Base-by-base conservation (phyloP, 73 alveolate genomes). In the Paramecium biaurelia region DNA sequence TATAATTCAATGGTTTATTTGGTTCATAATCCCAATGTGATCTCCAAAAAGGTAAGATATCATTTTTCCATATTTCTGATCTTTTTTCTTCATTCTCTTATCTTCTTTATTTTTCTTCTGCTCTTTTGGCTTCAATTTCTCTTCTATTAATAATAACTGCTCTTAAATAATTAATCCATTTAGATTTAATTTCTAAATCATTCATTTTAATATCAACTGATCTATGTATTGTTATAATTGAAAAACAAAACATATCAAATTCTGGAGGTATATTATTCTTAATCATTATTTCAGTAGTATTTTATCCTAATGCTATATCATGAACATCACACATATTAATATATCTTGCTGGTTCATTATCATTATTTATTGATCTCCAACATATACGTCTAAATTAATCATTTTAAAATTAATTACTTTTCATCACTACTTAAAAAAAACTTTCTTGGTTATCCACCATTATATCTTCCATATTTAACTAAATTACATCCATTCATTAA, bases 81-180 rank as follows among this genome's bases (percentile, higher is more conserved):
- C 90, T 57, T 20, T 92, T 93, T 15, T 85, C 89, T 37, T 85
- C 57, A 5, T 88, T 70, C 49, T 86, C 95, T 87, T 59, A 43
- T 30, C 85, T 38, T 28, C 43, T 86, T 30, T 30, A 38, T 89
- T 76, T 92, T 88, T 56, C 74, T 84, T 79, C 32, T 49, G 85
- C 89, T 68, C 93, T 85, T 53, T 68, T 67, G 34, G 74, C 92
- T 57, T 67, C 93, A 24, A 57, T 74, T 37, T 79, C 56, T 35
- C 79, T 92, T 10, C 94, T 10, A 59, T 82, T 56, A 82, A 57
- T 89, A 84, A 85, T 93, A 5, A 82, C 79, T 11, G 90, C 92
- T 24, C 87, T 95, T 14, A 95, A 76, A 70, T 93, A 92, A 53
- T 92, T 93, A 30, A 95, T 95, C 98, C 98, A 95, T 24, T 89